Percentiles rank a stretch among this genome's conserved stretches.
Conservation (phyloP, 1,139 yeast genomes). For the Arxiozyma bovina region DNA sequence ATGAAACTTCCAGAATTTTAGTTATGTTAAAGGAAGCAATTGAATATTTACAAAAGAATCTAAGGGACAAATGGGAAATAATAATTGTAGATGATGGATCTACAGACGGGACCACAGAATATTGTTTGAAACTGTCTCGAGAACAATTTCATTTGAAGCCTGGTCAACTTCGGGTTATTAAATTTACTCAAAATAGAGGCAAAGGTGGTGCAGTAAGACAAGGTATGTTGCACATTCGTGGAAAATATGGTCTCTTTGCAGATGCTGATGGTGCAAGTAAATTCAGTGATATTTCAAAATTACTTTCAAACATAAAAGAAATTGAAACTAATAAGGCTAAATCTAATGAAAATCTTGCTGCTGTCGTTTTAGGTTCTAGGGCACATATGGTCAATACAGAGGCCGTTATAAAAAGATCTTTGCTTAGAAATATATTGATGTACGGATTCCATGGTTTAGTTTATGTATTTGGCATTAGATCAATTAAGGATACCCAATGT, state of each 20-base stretch:
- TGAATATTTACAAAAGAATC: constrained; percentile 38
- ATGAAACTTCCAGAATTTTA: constrained; percentile 67
- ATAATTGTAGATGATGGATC: constrained; percentile 90
- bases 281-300: constrained; percentile 57
- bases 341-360: constrained; percentile 31
- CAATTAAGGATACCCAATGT: constrained; percentile 89
- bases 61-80: constrained; percentile 51
- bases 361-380: constrained; percentile 81
- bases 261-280: constrained; percentile 97
- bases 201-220: constrained; percentile 98
- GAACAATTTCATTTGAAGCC: constrained; percentile 42
- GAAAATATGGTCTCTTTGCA: constrained; percentile 72
- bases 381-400: constrained; percentile 96
- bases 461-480: constrained; percentile 77
- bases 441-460: constrained; percentile 83
- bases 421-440: constrained; percentile 85
- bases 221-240: constrained; percentile 72
- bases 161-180: constrained; percentile 59
- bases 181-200: constrained; percentile 69
- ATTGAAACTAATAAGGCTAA: constrained; percentile 11
- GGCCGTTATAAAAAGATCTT: constrained; percentile 88
- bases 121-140: constrained; percentile 59
- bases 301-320: constrained; percentile 40
- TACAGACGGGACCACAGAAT: constrained; percentile 65
- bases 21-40: constrained; percentile 74